Base-by-base conservation (phyloP, 208 protist genomes). In the Acanthamoeba quina region DNA sequence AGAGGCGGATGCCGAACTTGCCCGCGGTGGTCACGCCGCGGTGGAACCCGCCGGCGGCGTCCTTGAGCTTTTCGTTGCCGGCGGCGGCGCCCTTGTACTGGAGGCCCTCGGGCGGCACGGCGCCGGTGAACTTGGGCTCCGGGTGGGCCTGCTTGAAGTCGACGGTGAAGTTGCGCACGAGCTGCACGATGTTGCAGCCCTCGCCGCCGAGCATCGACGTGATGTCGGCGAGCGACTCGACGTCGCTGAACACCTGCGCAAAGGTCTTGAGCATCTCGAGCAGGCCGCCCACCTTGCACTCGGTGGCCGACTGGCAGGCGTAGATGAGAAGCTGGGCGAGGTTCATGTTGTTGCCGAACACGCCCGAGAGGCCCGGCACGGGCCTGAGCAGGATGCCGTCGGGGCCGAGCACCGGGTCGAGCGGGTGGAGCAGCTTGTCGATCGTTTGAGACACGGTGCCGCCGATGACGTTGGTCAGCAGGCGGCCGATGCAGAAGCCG, bases 271-370 rank as follows among this genome's bases (percentile, higher is more conserved):
- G 89, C 44, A 19, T 19, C 5, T 93, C 66, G 41, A 93, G 19
- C 60, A 91, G n/a, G 37, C 85, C 62, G 21, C 49, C 11, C 7
- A 76, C 7, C 49, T 82, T 11, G 52, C 89, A 93, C 10, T 93
- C 66, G 66, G 29, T 19, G 66, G 21, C 47, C 19, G 62, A 7
- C 89, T 82, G 7, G 89, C 89, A 93, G 9, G 54, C 41, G 47
- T 68, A 93, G 68, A 56, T 41, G 41, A 82, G 41, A 29, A 93
- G 49, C 49, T 82, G 89, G 17, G 80, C 10, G 9, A 64, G 5
- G 89, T 93, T 93, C n/a, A 93, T 19, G 66, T 93, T 41, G 68
- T 76, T 37, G 37, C 89, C 89, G 21, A 93, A 93, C 47, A 93
- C 68, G 49, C 62, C 49, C n/a, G 89, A 93, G 34, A 93, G 60